These are phyloP conservation scores for Picochlorum sp. DNA, from an alignment of 139 green algal species.

Conservation along the genomic window DNA sequence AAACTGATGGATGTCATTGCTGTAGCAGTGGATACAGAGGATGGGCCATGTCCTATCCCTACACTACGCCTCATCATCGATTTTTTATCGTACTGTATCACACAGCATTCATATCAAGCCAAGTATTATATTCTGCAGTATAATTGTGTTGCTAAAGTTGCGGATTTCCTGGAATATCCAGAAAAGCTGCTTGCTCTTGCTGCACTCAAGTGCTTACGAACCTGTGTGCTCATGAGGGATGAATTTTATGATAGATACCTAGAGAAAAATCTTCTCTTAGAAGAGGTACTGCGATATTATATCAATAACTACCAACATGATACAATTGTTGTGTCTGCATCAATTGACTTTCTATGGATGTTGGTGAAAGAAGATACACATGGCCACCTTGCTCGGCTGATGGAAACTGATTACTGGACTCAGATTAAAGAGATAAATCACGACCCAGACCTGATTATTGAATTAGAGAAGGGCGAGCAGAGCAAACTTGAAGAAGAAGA, in stretches of 20 bases:
- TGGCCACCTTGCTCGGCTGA: conserved; percentile 20
- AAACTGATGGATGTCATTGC: conserved; percentile 39
- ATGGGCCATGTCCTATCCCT: not conserved
- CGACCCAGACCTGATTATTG: not conserved
- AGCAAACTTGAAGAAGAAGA: conserved; percentile 66
- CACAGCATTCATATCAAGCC: conserved; percentile 71
- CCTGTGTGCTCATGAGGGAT: conserved; percentile 75
- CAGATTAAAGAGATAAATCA: conserved; percentile 13
- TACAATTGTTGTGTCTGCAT: conserved; percentile 27
- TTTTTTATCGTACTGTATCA: conserved; percentile 91
- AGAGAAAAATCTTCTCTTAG: conserved; percentile 71
- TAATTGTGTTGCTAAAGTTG: conserved; percentile 77
- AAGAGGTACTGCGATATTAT: conserved; percentile 72
- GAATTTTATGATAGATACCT: conserved; percentile 76
- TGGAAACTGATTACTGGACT: conserved; percentile 18
- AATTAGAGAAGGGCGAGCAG: conserved; percentile 62
- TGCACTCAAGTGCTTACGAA: conserved; percentile 87
- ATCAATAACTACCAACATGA: conserved; percentile 66
- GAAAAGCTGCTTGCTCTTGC: conserved; percentile 82
- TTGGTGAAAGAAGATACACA: conserved; percentile 45
- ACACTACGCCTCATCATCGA: conserved; percentile 79
- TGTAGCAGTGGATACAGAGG: not conserved
- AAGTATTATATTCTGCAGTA: conserved; percentile 84
- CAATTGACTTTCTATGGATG: conserved; percentile 41
- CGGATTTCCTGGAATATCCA: conserved; percentile 62